Percentiles rank a stretch among this genome's conserved stretches.
phyloP scores from a whole-genome alignment of 1,139 yeast genomes.

The Maudiozyma humilis region DNA sequence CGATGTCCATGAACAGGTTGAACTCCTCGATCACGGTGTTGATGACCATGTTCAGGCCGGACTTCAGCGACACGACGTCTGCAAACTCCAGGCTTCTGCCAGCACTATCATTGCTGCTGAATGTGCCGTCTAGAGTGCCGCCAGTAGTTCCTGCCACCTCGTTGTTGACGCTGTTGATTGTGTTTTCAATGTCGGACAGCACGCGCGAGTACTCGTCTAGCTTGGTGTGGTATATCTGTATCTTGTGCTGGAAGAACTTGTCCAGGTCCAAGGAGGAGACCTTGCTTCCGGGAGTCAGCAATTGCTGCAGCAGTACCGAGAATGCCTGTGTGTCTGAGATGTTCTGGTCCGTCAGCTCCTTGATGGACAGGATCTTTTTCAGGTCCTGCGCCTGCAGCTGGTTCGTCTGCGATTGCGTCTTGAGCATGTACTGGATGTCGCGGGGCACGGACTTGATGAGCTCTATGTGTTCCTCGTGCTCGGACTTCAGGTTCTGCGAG shows the following conservation, averaged over 20 bases:
- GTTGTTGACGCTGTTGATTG: conserved; percentile 64
- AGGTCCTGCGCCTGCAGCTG: conserved; percentile 61
- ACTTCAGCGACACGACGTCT: conserved; percentile 19
- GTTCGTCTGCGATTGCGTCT: conserved; percentile 53
- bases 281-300: conserved; percentile 60
- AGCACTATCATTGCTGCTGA: conserved; percentile 8
- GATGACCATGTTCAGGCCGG: conserved; percentile 26
- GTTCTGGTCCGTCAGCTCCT: conserved; percentile 38
- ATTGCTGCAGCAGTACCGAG: conserved; percentile 55
- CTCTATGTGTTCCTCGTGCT: conserved; percentile 55
- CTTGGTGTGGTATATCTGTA: conserved; percentile 45
- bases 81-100: conserved; percentile 6
- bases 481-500: conserved; percentile 67
- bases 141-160: conserved; percentile 23
- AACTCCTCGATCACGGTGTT: conserved; percentile 73
- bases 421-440: conserved; percentile 66
- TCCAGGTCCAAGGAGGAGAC: conserved; percentile 49
- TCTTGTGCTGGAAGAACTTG: conserved; percentile 45
- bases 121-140: conserved; percentile 9
- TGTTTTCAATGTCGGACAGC: conserved; percentile 62
- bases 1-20: conserved; percentile 77
- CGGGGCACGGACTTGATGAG: conserved; percentile 74
- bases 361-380: conserved; percentile 39
- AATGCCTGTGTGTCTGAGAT: conserved; percentile 55
- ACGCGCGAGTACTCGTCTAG: conserved; percentile 60